Percentiles rank a stretch among this genome's conserved stretches.
phyloP scores from a whole-genome alignment of 768 basidiomycete genomes.

The Lyophyllum decastes region DNA sequence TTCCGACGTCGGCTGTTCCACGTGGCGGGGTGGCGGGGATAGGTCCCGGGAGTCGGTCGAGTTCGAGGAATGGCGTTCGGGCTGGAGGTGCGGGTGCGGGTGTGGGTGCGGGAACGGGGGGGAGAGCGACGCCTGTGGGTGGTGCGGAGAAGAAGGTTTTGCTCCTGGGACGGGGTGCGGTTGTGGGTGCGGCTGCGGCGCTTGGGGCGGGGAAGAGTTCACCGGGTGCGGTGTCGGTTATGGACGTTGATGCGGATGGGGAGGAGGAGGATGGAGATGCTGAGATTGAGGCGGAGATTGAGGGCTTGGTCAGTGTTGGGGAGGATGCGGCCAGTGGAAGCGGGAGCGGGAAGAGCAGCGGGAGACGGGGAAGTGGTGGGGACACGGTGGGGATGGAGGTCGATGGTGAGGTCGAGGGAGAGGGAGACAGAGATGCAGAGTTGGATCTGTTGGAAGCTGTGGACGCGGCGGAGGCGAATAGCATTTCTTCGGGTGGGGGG shows the following conservation, averaged over 20 bases:
- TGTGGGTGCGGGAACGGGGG: too few species aligned
- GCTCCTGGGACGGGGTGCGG: background rate
- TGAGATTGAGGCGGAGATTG: conserved; percentile 27
- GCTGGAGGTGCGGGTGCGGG: too few species aligned
- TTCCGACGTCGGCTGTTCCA: conserved; percentile 30
- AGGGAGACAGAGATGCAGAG: conserved; percentile 38
- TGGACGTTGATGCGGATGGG: conserved; percentile 35
- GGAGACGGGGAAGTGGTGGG: background rate
- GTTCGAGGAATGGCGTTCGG: conserved; percentile 17
- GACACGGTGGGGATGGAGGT: background rate
- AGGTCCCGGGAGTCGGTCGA: conserved; percentile 18
- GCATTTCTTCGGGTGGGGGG: conserved; percentile 27
- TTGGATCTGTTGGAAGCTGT: conserved; percentile 53
- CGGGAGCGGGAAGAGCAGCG: background rate
- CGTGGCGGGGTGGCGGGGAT: conserved; percentile 18
- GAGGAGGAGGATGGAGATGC: conserved; percentile 39
- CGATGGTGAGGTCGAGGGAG: conserved; percentile 17
- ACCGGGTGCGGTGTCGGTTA: background rate
- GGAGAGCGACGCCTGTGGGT: background rate
- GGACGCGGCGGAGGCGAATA: conserved; percentile 48
- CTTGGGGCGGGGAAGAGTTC: conserved; percentile 3
- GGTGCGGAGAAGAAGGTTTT: background rate
- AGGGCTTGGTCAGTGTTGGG: conserved; percentile 18
- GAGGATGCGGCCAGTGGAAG: conserved; percentile 11
- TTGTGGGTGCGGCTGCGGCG: background rate